A percentile compares a stretch with the other conserved stretches of the same genome.
Evolutionary conservation across 768 basidiomycete genomes (phyloP).

Genomic region (Rhodosporidiobolus odoratus): DNA sequence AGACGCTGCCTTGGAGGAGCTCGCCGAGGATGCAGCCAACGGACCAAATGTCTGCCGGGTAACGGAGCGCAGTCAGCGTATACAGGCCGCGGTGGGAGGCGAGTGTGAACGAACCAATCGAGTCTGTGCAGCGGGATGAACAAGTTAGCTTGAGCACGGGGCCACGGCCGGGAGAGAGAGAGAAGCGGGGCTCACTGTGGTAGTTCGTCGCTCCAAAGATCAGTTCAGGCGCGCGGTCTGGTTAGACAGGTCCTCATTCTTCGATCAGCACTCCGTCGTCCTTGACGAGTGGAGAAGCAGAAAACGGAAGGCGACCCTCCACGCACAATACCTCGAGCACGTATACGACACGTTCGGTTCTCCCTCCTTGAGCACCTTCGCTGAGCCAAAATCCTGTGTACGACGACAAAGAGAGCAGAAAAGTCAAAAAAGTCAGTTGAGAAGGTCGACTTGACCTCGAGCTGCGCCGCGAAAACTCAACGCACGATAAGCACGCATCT

Average conservation of each 20-base stretch:
- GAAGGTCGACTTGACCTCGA: not conserved
- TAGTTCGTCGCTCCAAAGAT: slow-evolving; percentile 99
- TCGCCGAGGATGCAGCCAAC: slow-evolving; percentile 99
- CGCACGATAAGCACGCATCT: slow-evolving; percentile 61
- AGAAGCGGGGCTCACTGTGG: slow-evolving; percentile 77
- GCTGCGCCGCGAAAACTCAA: not conserved
- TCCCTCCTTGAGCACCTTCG: slow-evolving; percentile 92
- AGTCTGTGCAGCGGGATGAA: not conserved
- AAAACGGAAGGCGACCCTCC: too few species aligned
- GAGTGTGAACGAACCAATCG: slow-evolving; percentile 48
- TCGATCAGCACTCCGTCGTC: not conserved
- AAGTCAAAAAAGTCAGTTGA: not conserved
- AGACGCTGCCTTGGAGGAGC: slow-evolving; percentile 91
- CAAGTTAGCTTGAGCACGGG: not conserved
- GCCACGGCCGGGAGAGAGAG: too few species aligned
- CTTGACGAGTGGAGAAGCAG: not conserved
- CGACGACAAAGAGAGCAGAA: not conserved
- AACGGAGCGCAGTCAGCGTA: not conserved
- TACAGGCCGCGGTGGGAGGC: not conserved
- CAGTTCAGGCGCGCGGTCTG: slow-evolving; percentile 87
- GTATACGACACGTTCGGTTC: slow-evolving; percentile 99
- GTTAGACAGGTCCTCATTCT: slow-evolving; percentile 49
- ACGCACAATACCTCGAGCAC: slow-evolving; percentile 82
- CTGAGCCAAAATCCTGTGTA: slow-evolving; percentile 96
- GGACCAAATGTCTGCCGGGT: slow-evolving; percentile 80